phyloP scores from a whole-genome alignment of 2,329 filamentous ascomycete species.

The Leptographium lundbergii region DNA sequence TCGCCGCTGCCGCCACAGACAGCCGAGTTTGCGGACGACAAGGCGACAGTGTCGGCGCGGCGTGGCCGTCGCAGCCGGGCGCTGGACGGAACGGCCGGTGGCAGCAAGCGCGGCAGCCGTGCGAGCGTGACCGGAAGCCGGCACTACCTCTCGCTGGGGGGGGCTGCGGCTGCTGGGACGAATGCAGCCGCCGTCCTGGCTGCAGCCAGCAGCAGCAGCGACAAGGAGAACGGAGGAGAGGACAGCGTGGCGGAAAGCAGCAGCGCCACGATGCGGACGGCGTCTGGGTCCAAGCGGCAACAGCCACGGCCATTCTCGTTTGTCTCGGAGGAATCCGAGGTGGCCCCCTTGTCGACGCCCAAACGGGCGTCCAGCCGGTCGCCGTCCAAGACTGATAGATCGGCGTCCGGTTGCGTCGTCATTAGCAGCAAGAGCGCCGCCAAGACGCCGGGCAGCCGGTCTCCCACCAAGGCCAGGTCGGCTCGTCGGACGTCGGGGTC shows the following conservation, averaged over 20 bases:
- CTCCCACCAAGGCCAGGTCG: neutral
- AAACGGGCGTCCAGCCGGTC: neutral
- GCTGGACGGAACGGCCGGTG: neutral
- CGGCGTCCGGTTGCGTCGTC: neutral
- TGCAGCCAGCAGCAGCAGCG: neutral
- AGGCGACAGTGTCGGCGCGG: neutral
- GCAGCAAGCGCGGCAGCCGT: neutral
- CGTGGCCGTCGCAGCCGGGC: constrained; percentile 9
- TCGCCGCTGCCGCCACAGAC: neutral
- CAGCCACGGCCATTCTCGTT: neutral
- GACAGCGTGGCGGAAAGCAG: neutral
- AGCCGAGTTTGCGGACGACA: neutral
- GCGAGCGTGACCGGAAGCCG: constrained; percentile 7
- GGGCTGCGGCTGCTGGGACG: neutral
- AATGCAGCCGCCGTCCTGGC: neutral
- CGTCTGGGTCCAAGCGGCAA: neutral
- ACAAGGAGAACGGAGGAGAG: constrained; percentile 3
- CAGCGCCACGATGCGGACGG: neutral
- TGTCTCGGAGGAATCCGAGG: neutral
- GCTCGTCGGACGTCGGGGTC: neutral
- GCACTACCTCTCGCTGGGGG: constrained; percentile 10
- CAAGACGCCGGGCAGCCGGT: constrained; percentile 10
- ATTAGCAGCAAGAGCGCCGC: neutral
- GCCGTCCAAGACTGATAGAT: neutral
- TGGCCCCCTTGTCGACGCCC: neutral